phyloP scores from a whole-genome alignment of 768 basidiomycete genomes.

The Pulveroboletus sp. region DNA sequence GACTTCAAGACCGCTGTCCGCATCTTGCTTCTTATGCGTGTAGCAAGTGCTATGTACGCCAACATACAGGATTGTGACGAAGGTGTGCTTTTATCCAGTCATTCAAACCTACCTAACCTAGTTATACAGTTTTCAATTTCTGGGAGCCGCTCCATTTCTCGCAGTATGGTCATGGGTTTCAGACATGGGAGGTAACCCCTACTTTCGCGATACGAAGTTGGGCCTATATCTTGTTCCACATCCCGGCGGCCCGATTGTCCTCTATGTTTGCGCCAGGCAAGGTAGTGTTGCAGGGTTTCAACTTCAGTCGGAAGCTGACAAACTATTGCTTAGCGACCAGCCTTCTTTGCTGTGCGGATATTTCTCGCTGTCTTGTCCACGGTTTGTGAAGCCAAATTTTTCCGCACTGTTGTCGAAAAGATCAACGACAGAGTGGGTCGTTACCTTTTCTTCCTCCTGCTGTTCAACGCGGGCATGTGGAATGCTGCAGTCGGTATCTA shows the following conservation, averaged over 20 bases:
- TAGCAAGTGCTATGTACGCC: constrained; percentile 88
- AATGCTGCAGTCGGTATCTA: constrained; percentile 71
- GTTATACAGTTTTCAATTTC: constrained; percentile 86
- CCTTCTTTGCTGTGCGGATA: constrained; percentile 87
- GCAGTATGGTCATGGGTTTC: constrained; percentile 81
- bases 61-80: constrained; percentile 97
- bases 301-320: constrained; percentile 10
- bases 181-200: constrained; percentile 97
- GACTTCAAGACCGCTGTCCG: constrained; percentile 80
- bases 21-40: constrained; percentile 73
- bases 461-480: constrained; percentile 94
- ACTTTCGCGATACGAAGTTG: constrained; percentile 89
- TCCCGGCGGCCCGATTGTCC: constrained; percentile 59
- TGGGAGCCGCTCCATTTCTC: constrained; percentile 98
- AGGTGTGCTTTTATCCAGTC: constrained; percentile 44
- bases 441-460: constrained; percentile 85
- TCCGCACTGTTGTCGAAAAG: constrained; percentile 70
- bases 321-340: constrained; percentile 53
- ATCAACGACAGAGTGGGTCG: constrained; percentile 88
- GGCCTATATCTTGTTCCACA: constrained; percentile 84
- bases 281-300: constrained; percentile 38
- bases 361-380: constrained; percentile 69
- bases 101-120: not conserved
- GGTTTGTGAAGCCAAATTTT: constrained; percentile 77
- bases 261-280: constrained; percentile 63